These are phyloP conservation scores for Lactarius quietus DNA, from an alignment of 768 basidiomycete genomes.

Conservation along the genomic window DNA sequence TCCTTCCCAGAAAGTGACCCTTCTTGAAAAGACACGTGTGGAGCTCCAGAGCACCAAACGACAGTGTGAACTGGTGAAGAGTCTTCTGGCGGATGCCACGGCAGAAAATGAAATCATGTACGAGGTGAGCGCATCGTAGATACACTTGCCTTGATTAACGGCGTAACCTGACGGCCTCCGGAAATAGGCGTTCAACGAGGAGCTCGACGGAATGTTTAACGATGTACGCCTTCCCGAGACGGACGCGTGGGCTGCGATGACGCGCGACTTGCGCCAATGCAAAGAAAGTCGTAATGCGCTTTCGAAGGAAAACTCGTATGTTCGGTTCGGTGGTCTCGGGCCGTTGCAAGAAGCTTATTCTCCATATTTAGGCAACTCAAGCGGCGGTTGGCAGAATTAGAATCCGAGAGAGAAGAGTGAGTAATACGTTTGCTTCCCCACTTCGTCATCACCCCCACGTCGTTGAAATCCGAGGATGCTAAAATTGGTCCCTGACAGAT, in stretches of 20 bases:
- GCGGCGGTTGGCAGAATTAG: constrained; percentile 62
- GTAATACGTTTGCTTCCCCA: constrained; percentile 31
- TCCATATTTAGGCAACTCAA: constrained; percentile 55
- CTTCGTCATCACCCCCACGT: background rate
- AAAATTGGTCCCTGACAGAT: constrained; percentile 40
- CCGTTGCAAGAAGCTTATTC: constrained; percentile 14
- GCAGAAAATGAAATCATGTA: constrained; percentile 93
- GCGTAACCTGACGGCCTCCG: too few species aligned
- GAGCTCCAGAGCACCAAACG: constrained; percentile 69
- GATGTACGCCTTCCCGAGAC: constrained; percentile 77
- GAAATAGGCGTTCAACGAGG: constrained; percentile 85
- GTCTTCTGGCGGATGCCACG: constrained; percentile 69
- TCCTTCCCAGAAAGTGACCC: constrained; percentile 48
- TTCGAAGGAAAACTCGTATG: constrained; percentile 73
- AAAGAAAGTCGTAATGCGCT: constrained; percentile 76
- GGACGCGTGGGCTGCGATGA: constrained; percentile 80
- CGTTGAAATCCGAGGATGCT: constrained; percentile 19
- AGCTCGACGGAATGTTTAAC: constrained; percentile 87
- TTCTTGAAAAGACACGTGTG: constrained; percentile 56
- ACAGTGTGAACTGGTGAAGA: constrained; percentile 77
- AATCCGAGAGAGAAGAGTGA: constrained; percentile 79
- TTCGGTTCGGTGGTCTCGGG: background rate
- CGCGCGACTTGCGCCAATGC: constrained; percentile 63
- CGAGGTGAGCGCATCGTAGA: constrained; percentile 50
- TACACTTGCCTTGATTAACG: background rate